These are phyloP conservation scores for Pyrenula massariospora DNA, from an alignment of 495 filamentous ascomycete species.

Conservation along the genomic window DNA sequence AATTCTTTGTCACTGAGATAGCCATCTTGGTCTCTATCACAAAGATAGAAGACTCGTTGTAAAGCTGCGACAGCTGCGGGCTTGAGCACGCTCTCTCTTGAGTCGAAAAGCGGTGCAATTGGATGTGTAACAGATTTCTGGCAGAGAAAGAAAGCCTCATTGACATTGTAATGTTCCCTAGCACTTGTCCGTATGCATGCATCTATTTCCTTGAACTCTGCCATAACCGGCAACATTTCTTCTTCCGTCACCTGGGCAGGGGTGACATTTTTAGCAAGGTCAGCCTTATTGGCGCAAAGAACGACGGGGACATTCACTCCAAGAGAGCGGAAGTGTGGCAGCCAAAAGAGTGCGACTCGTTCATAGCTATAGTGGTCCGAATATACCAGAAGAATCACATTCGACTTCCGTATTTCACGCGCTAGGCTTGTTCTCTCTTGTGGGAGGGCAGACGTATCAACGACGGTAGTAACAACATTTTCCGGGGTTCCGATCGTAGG, in stretches of 20 bases:
- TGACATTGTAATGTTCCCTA: constrained; percentile 87
- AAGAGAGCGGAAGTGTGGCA: constrained; percentile 90
- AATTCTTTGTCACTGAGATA: constrained; percentile 84
- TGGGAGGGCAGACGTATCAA: constrained; percentile 91
- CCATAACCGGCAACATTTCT: constrained; percentile 97
- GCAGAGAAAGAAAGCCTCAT: constrained; percentile 94
- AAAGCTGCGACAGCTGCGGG: constrained; percentile 77
- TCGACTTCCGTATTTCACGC: constrained; percentile 90
- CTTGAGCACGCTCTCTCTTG: constrained; percentile 83
- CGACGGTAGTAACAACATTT: constrained; percentile 90
- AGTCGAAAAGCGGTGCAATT: constrained; percentile 90
- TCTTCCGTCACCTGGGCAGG: constrained; percentile 80
- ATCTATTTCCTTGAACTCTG: constrained; percentile 97
- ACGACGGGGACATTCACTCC: constrained; percentile 98
- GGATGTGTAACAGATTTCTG: constrained; percentile 98
- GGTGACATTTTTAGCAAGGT: constrained; percentile 56
- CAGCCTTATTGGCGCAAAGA: constrained; percentile 92
- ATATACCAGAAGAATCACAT: constrained; percentile 95
- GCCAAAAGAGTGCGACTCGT: constrained; percentile 91
- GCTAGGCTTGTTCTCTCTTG: constrained; percentile 80
- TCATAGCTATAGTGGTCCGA: constrained; percentile 99
- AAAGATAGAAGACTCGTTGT: constrained; percentile 85
- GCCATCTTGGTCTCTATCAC: constrained; percentile 94
- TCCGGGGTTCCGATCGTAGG: constrained; percentile 80
- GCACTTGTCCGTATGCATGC: constrained; percentile 94